Conservation (phyloP, 805 yeast genomes). For the Ogataea corticis region DNA sequence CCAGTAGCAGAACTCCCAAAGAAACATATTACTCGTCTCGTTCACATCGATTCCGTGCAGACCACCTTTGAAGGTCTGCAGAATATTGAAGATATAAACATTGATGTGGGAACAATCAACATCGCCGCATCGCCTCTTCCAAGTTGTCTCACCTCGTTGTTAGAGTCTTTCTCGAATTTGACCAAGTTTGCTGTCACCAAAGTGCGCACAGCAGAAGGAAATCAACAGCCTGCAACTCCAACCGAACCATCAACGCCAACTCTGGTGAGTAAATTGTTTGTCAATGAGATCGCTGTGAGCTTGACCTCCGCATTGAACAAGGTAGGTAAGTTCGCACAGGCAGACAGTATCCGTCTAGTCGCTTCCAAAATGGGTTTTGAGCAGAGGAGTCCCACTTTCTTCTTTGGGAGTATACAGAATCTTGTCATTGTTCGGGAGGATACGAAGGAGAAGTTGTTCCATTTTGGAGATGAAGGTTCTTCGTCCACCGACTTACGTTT, state of each 20-base stretch:
- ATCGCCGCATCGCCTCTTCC: slow-evolving; percentile 47
- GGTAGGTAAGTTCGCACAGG: slow-evolving; percentile 43
- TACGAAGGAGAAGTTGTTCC: slow-evolving; percentile 18
- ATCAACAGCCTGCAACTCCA: slow-evolving; percentile 10
- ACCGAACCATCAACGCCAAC: slow-evolving; percentile 20
- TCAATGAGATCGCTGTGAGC: slow-evolving; percentile 41
- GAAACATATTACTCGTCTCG: slow-evolving; percentile 22
- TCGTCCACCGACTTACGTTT: slow-evolving; percentile 52
- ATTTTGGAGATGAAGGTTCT: slow-evolving; percentile 31
- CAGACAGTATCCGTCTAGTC: slow-evolving; percentile 31
- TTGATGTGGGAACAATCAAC: slow-evolving; percentile 42
- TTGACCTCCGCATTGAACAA: slow-evolving; percentile 46
- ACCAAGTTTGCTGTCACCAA: slow-evolving; percentile 12
- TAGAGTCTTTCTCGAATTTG: slow-evolving; percentile 40
- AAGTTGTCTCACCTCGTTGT: slow-evolving; percentile 37
- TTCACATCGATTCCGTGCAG: slow-evolving; percentile 38
- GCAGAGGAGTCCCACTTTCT: slow-evolving; percentile 42
- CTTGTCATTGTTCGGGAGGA: slow-evolving; percentile 30
- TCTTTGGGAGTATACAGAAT: slow-evolving; percentile 49
- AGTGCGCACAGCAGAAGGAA: slow-evolving; percentile 6
- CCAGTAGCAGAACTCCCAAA: neutral
- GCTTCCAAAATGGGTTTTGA: slow-evolving; percentile 39
- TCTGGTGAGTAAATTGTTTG: slow-evolving; percentile 40
- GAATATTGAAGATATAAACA: slow-evolving; percentile 35
- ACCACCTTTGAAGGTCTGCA: slow-evolving; percentile 51